Base-by-base conservation (phyloP, 495 filamentous ascomycete species). In the Aspergillus affinis region DNA sequence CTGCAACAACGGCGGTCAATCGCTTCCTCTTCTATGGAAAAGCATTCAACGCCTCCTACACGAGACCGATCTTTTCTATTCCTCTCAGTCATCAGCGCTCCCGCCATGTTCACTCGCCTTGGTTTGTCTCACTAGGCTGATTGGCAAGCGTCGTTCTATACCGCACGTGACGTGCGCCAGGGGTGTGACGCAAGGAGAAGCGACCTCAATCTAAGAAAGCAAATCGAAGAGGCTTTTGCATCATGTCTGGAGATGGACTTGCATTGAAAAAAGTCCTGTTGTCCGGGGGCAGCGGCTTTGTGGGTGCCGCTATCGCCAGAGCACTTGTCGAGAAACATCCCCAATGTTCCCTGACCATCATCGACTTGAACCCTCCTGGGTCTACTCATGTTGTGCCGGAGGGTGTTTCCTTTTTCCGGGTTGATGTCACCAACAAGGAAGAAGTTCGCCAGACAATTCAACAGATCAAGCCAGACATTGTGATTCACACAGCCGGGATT, bases 201-300 rank as follows among this genome's bases (percentile, higher is more conserved):
- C 36, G 12, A 17, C 21, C 19, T 26, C 6, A 20, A 49, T 1
- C 10, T 20, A 21, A 20, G 1, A 26, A 20, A 17, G 2, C 0
- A 2, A 21, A 20, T 49, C 6, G 19, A 49, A 20, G n/a, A 19
- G 7, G 4, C 21, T 13, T 1, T 21, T 27, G 51, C 55, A 48
- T 46, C 17, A 65, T 67, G 61, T 18, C 54, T 48, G 44, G n/a
- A 61, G 65, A 59, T 61, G 45, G 52, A 13, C 19, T 27, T 2
- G 27, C 58, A 10, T 54, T 74, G 10, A 63, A 58, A 27, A 72
- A 64, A 10, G 71, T 86, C 56, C 64, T 87, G 9, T 69, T 87
- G 44, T 83, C 84, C 36, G 84, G 83, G 19, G 84, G 84, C 49
- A 73, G 72, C 9, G 81, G 82, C 6, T 82, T 83, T 64, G 70